Evolutionary conservation across 805 yeast species (phyloP).

Genomic region (Kodamaea laetipori): DNA sequence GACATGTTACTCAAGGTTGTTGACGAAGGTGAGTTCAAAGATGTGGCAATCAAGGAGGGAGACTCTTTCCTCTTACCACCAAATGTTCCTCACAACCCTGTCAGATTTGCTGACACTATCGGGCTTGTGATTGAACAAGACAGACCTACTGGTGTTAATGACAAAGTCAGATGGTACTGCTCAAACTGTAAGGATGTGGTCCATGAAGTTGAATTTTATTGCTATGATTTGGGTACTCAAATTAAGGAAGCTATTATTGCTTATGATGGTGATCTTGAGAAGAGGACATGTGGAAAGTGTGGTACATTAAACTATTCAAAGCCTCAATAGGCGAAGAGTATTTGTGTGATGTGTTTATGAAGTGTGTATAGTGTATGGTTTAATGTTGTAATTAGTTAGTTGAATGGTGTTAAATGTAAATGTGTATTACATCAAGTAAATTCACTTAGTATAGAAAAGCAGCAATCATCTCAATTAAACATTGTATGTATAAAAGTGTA

Average conservation of each 20-base stretch:
- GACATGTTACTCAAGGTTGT: constrained; percentile 82
- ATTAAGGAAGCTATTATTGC: constrained; percentile 77
- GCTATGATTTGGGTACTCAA: constrained; percentile 84
- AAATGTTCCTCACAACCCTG: constrained; percentile 87
- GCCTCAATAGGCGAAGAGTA: constrained; percentile 44
- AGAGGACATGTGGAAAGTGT: constrained; percentile 74
- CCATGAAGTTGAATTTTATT: constrained; percentile 70
- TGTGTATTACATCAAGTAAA: too few species aligned
- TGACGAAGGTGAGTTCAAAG: constrained; percentile 66
- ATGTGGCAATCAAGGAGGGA: constrained; percentile 76
- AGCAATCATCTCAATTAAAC: too few species aligned
- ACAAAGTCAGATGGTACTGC: constrained; percentile 88
- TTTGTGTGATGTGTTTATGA: too few species aligned
- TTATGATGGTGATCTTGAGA: constrained; percentile 62
- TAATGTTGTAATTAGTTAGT: too few species aligned
- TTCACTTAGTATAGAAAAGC: too few species aligned
- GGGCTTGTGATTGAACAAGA: constrained; percentile 94
- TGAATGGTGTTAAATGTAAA: too few species aligned
- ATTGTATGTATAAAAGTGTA: too few species aligned
- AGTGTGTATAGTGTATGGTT: too few species aligned
- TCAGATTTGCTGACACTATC: constrained; percentile 78
- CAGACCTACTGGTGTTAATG: constrained; percentile 70
- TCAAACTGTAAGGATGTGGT: constrained; percentile 63
- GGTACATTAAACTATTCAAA: constrained; percentile 71
- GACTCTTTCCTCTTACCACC: constrained; percentile 87